Evolutionary conservation across 192 early-diverging fungal species (phyloP).

Genomic region (Lunasporangiospora selenospora): DNA sequence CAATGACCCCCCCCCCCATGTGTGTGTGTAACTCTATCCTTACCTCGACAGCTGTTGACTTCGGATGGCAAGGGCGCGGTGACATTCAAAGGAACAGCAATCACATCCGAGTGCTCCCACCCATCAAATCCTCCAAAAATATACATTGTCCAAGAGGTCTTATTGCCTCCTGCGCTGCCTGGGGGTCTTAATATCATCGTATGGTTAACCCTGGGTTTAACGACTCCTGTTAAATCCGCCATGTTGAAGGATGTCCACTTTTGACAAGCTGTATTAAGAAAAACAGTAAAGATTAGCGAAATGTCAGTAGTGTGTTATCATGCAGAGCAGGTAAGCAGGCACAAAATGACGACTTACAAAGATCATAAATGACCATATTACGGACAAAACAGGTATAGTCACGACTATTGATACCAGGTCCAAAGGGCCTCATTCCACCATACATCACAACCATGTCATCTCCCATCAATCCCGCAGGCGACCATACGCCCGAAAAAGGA

Average conservation of each 20-base stretch:
- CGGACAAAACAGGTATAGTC: conserved; percentile 23
- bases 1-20: too few species aligned
- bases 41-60: conserved; percentile 45
- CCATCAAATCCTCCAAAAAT: conserved; percentile 46
- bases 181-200: conserved; percentile 42
- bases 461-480: conserved; percentile 24
- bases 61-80: background rate
- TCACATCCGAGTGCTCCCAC: conserved; percentile 7
- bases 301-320: background rate
- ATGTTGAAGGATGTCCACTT: conserved; percentile 17
- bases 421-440: conserved; percentile 41
- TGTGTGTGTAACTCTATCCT: too few species aligned
- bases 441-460: conserved; percentile 35
- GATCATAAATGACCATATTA: conserved; percentile 25
- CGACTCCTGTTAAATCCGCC: background rate
- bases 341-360: conserved; percentile 26
- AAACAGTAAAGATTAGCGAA: background rate
- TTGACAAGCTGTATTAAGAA: conserved; percentile 41
- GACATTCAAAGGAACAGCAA: conserved; percentile 17
- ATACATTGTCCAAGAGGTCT: conserved; percentile 31
- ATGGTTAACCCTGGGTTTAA: conserved; percentile 28
- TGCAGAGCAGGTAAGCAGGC: too few species aligned
- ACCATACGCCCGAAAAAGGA: conserved; percentile 31
- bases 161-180: conserved; percentile 31
- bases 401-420: conserved; percentile 12